Percentiles rank a stretch among this genome's conserved stretches.
Evolutionary conservation across 208 protist genomes (phyloP).

Genomic region (Leishmania major): DNA sequence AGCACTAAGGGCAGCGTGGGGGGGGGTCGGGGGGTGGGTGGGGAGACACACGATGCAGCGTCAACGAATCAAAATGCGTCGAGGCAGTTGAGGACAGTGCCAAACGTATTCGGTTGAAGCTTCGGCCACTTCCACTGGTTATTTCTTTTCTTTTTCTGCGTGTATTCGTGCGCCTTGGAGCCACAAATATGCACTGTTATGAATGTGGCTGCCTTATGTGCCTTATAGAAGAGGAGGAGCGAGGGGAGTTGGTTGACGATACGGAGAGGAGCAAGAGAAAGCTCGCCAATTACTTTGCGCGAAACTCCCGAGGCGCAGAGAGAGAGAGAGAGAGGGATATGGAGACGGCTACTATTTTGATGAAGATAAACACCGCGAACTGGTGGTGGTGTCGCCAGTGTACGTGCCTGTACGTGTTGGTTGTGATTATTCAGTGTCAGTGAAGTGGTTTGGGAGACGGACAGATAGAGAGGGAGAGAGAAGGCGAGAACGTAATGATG

Average conservation of each 20-base stretch:
- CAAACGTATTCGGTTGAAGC: background rate
- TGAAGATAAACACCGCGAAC: background rate
- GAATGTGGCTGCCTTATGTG: no score
- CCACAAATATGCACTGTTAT: no score
- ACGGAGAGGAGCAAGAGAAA: background rate
- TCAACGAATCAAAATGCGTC: background rate
- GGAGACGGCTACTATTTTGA: background rate
- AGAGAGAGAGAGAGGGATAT: background rate
- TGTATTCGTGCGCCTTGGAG: background rate
- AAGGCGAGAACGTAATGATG: background rate
- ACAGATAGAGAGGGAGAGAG: conserved; percentile 15
- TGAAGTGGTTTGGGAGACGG: conserved; percentile 1
- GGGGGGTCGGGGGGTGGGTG: background rate
- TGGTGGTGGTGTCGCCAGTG: background rate
- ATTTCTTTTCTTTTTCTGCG: background rate
- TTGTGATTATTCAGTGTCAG: background rate
- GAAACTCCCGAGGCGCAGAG: background rate
- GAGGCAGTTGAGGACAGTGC: background rate
- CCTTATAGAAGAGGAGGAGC: no score
- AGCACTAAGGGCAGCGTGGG: background rate
- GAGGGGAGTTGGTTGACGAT: no score
- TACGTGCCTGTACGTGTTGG: background rate
- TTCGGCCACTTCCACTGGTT: background rate
- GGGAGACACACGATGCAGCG: background rate
- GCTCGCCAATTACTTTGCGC: background rate